Percentiles rank a stretch among this genome's conserved stretches.
These are phyloP conservation scores for Primulina eburnea DNA, from an alignment of 257 asterid genomes.

Conservation along the genomic window DNA sequence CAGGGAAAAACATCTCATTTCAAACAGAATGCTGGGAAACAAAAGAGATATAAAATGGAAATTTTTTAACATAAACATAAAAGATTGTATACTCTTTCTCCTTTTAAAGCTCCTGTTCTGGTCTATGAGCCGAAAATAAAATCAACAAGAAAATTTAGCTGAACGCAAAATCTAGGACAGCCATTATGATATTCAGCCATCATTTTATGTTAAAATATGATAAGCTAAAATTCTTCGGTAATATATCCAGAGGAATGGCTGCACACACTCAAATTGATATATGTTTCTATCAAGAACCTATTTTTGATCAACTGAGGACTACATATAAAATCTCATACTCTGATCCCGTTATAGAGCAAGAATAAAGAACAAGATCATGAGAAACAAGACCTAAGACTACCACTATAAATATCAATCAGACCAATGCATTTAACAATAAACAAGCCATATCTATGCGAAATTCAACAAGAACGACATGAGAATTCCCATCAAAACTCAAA, in stretches of 20 bases:
- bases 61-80: not conserved
- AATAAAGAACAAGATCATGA: not conserved
- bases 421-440: not conserved
- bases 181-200: not conserved
- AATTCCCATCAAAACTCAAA: not conserved
- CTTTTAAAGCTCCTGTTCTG: not conserved
- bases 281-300: too few relatives aligned
- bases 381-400: slow-evolving; percentile 24
- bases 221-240: not conserved
- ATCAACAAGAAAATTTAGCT: not conserved
- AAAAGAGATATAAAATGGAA: not conserved
- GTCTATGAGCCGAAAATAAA: not conserved
- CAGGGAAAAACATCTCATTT: slow-evolving; percentile 1
- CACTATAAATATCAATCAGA: not conserved
- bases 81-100: not conserved
- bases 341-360: not conserved
- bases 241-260: not conserved
- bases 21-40: slow-evolving; percentile 4
- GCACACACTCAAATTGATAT: not conserved
- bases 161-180: not conserved
- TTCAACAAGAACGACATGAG: not conserved
- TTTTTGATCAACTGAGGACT: not conserved
- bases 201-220: not conserved
- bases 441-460: not conserved
- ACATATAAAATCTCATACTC: not conserved